A percentile compares a stretch with the other conserved stretches of the same genome.
These are phyloP conservation scores for Rhizopus delemar DNA, from an alignment of 371 early-diverging fungal genomes.

Conservation along the genomic window DNA sequence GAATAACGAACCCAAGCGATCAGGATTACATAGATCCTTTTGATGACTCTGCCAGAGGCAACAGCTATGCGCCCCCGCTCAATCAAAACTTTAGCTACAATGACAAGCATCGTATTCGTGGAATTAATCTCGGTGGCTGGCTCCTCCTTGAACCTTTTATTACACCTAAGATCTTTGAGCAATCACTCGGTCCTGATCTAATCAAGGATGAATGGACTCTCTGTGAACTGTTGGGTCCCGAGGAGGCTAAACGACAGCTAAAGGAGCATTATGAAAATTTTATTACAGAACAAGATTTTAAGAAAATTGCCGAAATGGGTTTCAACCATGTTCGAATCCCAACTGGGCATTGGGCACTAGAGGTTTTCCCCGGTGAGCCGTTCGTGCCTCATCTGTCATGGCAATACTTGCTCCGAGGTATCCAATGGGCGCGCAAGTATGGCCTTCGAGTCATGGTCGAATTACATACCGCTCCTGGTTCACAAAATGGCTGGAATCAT, in stretches of 20 bases:
- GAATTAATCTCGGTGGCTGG: constrained; percentile 76
- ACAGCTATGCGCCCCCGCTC: constrained; percentile 48
- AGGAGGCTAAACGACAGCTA: constrained; percentile 53
- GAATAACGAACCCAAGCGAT: background rate
- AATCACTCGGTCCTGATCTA: constrained; percentile 24
- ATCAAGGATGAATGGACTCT: constrained; percentile 66
- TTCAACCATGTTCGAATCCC: constrained; percentile 79
- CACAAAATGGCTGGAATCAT: constrained; percentile 80
- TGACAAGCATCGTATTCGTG: constrained; percentile 59
- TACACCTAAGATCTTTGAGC: constrained; percentile 69
- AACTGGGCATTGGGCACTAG: constrained; percentile 74
- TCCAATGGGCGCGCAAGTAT: constrained; percentile 71
- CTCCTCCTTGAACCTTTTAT: constrained; percentile 76
- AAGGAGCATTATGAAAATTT: constrained; percentile 64
- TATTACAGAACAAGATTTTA: constrained; percentile 72
- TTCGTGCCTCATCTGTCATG: constrained; percentile 60
- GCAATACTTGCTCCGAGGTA: constrained; percentile 58
- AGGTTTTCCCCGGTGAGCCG: constrained; percentile 45
- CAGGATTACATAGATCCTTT: constrained; percentile 18
- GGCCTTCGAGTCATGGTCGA: constrained; percentile 74
- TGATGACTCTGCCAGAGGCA: constrained; percentile 38
- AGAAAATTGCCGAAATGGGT: constrained; percentile 61
- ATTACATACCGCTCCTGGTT: constrained; percentile 76
- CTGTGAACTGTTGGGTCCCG: constrained; percentile 59
- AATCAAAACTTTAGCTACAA: constrained; percentile 56